phyloP scores from a whole-genome alignment of 2,329 filamentous ascomycete species.

The Phyllosticta paracitricarpa region DNA sequence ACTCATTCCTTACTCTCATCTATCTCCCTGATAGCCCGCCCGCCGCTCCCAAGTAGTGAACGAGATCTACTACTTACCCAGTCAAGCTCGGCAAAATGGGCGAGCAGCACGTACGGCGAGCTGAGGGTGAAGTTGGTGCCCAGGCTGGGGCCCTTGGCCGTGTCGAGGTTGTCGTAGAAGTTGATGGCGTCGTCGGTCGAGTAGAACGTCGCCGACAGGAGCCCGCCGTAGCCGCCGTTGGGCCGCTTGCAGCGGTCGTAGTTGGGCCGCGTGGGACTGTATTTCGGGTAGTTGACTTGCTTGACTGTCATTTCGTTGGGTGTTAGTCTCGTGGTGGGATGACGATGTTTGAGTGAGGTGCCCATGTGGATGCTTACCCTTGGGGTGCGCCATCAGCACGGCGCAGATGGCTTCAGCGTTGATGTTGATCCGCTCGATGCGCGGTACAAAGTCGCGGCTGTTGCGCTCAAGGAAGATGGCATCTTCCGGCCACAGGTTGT shows the following conservation, averaged over 20 bases:
- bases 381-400: slow-evolving; percentile 50
- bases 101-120: slow-evolving; percentile 82
- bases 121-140: slow-evolving; percentile 93
- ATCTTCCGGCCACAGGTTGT: slow-evolving; percentile 92
- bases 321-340: slow-evolving; percentile 10
- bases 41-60: too few relatives aligned
- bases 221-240: slow-evolving; percentile 75
- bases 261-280: slow-evolving; percentile 54
- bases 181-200: slow-evolving; percentile 58
- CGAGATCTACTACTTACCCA: slow-evolving; percentile 48
- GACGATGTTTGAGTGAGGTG: background rate
- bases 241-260: slow-evolving; percentile 72
- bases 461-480: slow-evolving; percentile 92
- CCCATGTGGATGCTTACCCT: slow-evolving; percentile 28
- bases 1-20: too few relatives aligned
- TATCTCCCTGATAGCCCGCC: too few relatives aligned
- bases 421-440: slow-evolving; percentile 73
- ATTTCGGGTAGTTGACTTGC: slow-evolving; percentile 78
- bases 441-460: slow-evolving; percentile 76
- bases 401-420: slow-evolving; percentile 79
- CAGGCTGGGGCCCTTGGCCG: slow-evolving; percentile 85
- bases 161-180: slow-evolving; percentile 80
- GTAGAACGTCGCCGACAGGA: slow-evolving; percentile 77
- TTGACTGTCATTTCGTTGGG: slow-evolving; percentile 45
- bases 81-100: slow-evolving; percentile 84